Conservation (phyloP, 805 yeast species). For the Schizosaccharomyces cryophilus region DNA sequence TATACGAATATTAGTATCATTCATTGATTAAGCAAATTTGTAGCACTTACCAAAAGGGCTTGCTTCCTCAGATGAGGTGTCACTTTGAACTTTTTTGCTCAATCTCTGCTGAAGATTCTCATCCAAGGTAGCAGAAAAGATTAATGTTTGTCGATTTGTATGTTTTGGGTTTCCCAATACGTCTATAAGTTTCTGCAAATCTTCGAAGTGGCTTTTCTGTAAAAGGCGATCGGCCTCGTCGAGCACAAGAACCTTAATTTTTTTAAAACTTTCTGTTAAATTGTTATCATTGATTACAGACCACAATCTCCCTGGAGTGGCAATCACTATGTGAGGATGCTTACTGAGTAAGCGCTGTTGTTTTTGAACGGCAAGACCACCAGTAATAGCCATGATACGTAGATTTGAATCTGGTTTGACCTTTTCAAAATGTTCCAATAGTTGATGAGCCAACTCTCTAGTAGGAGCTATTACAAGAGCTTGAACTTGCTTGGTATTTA, state of each 20-base stretch:
- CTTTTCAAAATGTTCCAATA: slow-evolving; percentile 44
- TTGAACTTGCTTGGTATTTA: slow-evolving; percentile 4
- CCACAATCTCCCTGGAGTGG: slow-evolving; percentile 83
- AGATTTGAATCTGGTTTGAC: slow-evolving; percentile 23
- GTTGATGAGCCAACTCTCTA: slow-evolving; percentile 88
- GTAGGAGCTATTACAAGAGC: slow-evolving; percentile 86
- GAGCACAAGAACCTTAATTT: slow-evolving; percentile 32
- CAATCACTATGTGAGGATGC: slow-evolving; percentile 60
- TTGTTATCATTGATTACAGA: slow-evolving; percentile 39
- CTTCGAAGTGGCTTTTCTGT: slow-evolving; percentile 92
- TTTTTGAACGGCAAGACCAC: slow-evolving; percentile 83
- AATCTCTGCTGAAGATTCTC: slow-evolving; percentile 59
- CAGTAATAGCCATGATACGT: slow-evolving; percentile 60
- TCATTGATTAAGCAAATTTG: not conserved
- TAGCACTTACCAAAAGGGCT: slow-evolving; percentile 3
- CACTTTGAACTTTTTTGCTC: slow-evolving; percentile 11
- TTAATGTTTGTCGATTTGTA: slow-evolving; percentile 45
- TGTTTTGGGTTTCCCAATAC: slow-evolving; percentile 20
- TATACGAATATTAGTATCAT: slow-evolving; percentile 25
- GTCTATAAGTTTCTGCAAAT: slow-evolving; percentile 58
- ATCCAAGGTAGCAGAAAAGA: slow-evolving; percentile 88
- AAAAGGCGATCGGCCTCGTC: slow-evolving; percentile 92
- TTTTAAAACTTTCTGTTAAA: slow-evolving; percentile 19
- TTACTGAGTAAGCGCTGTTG: slow-evolving; percentile 54
- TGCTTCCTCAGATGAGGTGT: not conserved